Conservation (phyloP, 176 grass and related monocot genomes). For the Lolium perenne region DNA sequence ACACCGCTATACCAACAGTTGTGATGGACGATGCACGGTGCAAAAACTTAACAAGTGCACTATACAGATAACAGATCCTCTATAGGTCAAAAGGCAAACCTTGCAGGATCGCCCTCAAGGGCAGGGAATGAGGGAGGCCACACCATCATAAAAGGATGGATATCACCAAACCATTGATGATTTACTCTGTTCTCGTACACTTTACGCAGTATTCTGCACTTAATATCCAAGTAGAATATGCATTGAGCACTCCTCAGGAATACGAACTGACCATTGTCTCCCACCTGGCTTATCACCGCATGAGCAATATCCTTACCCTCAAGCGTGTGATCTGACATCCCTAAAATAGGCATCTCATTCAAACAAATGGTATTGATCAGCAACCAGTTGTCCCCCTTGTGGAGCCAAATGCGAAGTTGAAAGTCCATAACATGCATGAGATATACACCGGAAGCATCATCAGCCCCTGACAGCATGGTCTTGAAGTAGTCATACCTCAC, state of each 20-base stretch:
- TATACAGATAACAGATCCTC: too few relatives aligned
- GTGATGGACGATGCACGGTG: neutral
- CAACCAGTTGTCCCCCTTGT: neutral
- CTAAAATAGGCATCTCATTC: too few relatives aligned
- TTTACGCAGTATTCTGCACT: neutral
- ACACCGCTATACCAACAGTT: too few relatives aligned
- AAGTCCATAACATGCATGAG: neutral
- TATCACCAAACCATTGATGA: fast-evolving
- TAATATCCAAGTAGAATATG: neutral
- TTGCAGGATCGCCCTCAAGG: neutral
- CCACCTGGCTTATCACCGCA: neutral
- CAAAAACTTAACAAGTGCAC: neutral
- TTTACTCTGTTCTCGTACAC: neutral
- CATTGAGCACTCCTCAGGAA: neutral
- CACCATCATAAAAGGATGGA: neutral
- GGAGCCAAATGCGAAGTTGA: neutral
- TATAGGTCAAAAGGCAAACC: neutral
- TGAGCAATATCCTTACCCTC: neutral
- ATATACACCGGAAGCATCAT: neutral
- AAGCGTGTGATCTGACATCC: neutral
- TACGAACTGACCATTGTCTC: neutral
- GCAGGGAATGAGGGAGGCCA: neutral
- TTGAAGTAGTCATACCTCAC: neutral
- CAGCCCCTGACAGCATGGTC: neutral
- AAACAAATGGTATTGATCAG: neutral